A percentile compares a stretch with the other conserved stretches of the same genome.
Evolutionary conservation across 106 monocot species (phyloP).

Genomic region (Alisma plantagoaquatica): DNA sequence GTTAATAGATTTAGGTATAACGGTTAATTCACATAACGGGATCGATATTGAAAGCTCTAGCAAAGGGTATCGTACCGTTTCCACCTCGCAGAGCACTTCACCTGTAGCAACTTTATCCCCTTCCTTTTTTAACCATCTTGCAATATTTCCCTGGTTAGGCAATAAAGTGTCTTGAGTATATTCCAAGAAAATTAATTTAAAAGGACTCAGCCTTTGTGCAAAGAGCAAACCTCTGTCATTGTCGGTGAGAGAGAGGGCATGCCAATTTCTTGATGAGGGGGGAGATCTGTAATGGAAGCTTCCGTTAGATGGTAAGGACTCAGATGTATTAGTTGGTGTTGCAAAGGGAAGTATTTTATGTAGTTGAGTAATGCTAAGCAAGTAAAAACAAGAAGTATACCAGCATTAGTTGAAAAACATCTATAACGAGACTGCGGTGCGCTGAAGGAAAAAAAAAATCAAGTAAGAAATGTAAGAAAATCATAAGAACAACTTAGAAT

Average conservation of each 20-base stretch:
- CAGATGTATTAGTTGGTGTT: neutral
- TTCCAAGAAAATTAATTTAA: neutral
- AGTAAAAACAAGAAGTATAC: conserved; percentile 12
- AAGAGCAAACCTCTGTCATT: conserved; percentile 82
- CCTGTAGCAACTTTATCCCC: conserved; percentile 94
- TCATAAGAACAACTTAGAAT: too few species aligned
- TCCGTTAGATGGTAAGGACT: neutral
- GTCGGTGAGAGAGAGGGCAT: conserved; percentile 99
- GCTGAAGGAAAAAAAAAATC: conserved; percentile 21
- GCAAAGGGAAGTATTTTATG: too few species aligned
- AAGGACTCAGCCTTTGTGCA: neutral
- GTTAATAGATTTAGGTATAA: neutral
- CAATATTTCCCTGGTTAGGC: conserved; percentile 73
- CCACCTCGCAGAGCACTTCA: conserved; percentile 97
- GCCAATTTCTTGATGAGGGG: conserved; percentile 86
- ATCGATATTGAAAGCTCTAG: neutral
- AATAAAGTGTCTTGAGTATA: too few species aligned
- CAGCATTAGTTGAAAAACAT: conserved; percentile 30
- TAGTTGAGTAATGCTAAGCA: neutral
- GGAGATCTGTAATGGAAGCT: conserved; percentile 58
- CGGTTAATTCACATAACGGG: neutral
- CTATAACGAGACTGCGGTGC: conserved; percentile 13
- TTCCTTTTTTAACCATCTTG: conserved; percentile 95
- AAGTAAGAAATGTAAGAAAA: too few species aligned
- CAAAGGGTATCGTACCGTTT: conserved; percentile 44